A percentile compares a stretch with the other conserved stretches of the same genome.
Evolutionary conservation across 2,329 filamentous ascomycete genomes (phyloP).

Genomic region (Fusarium solani-melongenae): DNA sequence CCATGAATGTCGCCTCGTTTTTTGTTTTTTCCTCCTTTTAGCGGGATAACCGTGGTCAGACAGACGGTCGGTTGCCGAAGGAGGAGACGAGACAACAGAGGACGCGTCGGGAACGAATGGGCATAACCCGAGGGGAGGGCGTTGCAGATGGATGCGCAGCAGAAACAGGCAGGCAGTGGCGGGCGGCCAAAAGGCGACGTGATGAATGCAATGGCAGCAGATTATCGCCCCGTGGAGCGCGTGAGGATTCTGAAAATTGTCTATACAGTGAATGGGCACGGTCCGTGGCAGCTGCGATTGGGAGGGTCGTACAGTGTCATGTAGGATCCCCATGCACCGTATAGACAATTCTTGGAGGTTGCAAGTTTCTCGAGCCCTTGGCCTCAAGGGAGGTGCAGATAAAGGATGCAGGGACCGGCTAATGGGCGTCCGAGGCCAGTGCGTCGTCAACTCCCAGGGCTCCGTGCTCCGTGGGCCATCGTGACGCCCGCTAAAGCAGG

Average conservation of each 20-base stretch:
- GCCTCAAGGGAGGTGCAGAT: constrained; percentile 37
- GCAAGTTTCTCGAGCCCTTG: constrained; percentile 23
- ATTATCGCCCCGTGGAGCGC: constrained; percentile 41
- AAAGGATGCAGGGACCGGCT: constrained; percentile 42
- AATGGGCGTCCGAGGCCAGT: constrained; percentile 32
- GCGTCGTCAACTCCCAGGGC: constrained; percentile 20
- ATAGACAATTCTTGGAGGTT: constrained; percentile 46
- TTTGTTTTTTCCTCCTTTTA: neutral
- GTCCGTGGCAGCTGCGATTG: neutral
- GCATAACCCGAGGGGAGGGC: neutral
- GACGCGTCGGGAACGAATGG: constrained; percentile 4
- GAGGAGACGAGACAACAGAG: constrained; percentile 15
- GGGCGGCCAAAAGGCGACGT: constrained; percentile 35
- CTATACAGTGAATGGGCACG: constrained; percentile 41
- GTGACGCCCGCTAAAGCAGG: constrained; percentile 20
- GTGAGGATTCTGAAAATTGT: constrained; percentile 38
- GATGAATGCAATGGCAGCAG: constrained; percentile 40
- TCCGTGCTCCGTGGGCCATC: constrained; percentile 22
- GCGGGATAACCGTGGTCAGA: constrained; percentile 4
- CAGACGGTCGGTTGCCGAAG: constrained; percentile 2
- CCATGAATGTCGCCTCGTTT: constrained; percentile 2
- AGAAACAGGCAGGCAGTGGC: constrained; percentile 25
- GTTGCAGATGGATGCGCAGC: constrained; percentile 28
- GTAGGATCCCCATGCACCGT: constrained; percentile 39
- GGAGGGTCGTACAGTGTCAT: constrained; percentile 24